Conservation (phyloP, 139 green algal species). For the Desmodesmus armatus region DNA sequence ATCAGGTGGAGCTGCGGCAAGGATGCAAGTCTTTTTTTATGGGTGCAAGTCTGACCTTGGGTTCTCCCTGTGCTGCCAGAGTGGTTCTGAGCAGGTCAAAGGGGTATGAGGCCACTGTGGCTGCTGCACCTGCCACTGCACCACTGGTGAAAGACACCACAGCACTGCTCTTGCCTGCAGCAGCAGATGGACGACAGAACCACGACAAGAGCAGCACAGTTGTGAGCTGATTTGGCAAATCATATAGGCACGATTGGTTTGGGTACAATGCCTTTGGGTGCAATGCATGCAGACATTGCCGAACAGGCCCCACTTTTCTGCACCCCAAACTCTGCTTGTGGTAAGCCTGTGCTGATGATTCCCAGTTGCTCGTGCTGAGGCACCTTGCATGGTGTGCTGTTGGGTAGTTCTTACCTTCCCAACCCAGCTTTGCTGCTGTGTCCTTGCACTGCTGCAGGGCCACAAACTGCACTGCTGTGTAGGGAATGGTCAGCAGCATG, state of each 20-base stretch:
- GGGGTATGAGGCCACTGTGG: slow-evolving; percentile 95
- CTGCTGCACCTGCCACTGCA: slow-evolving; percentile 87
- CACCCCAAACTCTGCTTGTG: neutral
- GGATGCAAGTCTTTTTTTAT: no score
- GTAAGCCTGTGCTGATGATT: neutral
- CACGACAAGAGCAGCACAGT: slow-evolving; percentile 8
- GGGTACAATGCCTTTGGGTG: no score
- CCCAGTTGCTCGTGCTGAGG: neutral
- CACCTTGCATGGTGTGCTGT: slow-evolving; percentile 20
- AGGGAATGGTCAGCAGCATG: slow-evolving; percentile 94
- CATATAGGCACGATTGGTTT: no score
- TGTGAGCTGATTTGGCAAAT: no score
- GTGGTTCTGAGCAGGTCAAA: slow-evolving; percentile 98
- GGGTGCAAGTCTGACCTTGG: slow-evolving; percentile 80
- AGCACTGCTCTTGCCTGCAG: slow-evolving; percentile 24
- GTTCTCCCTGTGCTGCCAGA: slow-evolving; percentile 95
- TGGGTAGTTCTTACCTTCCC: slow-evolving; percentile 43
- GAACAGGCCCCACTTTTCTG: no score
- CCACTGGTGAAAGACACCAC: slow-evolving; percentile 89
- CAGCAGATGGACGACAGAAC: neutral
- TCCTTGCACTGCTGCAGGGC: slow-evolving; percentile 82
- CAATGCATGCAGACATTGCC: no score
- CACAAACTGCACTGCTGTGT: slow-evolving; percentile 98
- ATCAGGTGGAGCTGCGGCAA: no score
- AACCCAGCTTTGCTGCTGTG: slow-evolving; percentile 42